Evolutionary conservation across 192 early-diverging fungal species (phyloP).

Genomic region (Umbelopsis isabellina): DNA sequence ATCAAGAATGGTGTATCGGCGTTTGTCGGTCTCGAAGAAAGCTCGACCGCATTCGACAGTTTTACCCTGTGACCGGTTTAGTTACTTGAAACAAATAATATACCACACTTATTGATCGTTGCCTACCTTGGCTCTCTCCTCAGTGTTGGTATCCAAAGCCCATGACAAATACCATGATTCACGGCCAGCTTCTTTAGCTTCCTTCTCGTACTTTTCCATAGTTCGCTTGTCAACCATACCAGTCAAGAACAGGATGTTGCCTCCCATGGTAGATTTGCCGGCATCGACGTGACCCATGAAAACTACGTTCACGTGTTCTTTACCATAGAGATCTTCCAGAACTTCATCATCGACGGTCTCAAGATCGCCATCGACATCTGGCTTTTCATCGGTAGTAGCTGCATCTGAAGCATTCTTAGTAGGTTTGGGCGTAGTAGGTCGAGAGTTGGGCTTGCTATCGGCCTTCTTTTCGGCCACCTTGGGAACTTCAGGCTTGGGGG

Average conservation of each 20-base stretch:
- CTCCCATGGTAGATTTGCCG: conserved; percentile 98
- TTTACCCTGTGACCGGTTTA: conserved; percentile 68
- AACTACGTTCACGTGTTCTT: conserved; percentile 96
- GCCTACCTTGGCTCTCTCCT: conserved; percentile 91
- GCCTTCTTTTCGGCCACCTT: conserved; percentile 24
- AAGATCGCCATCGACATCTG: conserved; percentile 52
- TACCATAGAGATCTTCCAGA: conserved; percentile 73
- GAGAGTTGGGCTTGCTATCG: conserved; percentile 24
- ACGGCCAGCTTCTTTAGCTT: conserved; percentile 95
- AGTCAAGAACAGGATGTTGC: conserved; percentile 94
- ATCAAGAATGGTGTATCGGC: conserved; percentile 96
- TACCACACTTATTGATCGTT: neutral
- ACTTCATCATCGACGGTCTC: conserved; percentile 59
- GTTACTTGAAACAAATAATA: neutral
- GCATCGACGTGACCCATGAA: conserved; percentile 99
- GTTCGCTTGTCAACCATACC: conserved; percentile 99
- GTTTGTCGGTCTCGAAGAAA: conserved; percentile 94
- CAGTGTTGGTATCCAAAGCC: conserved; percentile 96
- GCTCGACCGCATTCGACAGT: conserved; percentile 98
- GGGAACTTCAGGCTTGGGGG: conserved; percentile 29
- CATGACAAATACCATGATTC: conserved; percentile 99
- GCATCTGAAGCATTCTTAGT: conserved; percentile 35
- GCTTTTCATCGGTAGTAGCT: conserved; percentile 35
- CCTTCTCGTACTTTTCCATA: conserved; percentile 98
- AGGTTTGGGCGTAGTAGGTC: conserved; percentile 28